Evolutionary conservation across 768 basidiomycete genomes (phyloP).

Genomic region (Austroboletus eburneus): DNA sequence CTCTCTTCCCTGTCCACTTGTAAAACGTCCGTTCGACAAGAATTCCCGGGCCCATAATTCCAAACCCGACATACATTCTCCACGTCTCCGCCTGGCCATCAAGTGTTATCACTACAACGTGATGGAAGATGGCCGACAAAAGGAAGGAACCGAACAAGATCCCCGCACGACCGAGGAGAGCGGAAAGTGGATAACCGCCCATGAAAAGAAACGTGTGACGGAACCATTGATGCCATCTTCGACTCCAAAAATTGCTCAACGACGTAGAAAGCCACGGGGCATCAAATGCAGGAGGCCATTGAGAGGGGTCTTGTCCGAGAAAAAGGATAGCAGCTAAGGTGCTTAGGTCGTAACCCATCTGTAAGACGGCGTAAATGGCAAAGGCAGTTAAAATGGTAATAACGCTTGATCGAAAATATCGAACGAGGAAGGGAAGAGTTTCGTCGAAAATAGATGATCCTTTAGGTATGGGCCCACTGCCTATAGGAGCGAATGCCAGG

Average conservation of each 20-base stretch:
- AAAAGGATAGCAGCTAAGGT: conserved; percentile 25
- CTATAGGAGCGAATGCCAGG: conserved; percentile 42
- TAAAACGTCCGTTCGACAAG: conserved; percentile 38
- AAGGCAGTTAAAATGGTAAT: conserved; percentile 43
- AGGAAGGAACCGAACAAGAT: conserved; percentile 53
- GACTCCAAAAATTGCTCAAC: conserved; percentile 35
- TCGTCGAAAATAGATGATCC: conserved; percentile 32
- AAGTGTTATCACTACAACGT: conserved; percentile 48
- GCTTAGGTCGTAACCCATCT: conserved; percentile 27
- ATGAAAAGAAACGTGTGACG: conserved; percentile 30
- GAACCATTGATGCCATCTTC: conserved; percentile 37
- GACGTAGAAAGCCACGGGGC: conserved; percentile 36
- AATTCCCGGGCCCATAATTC: conserved; percentile 51
- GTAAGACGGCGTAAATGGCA: conserved; percentile 42
- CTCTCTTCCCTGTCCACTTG: conserved; percentile 21
- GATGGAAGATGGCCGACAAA: conserved; percentile 54
- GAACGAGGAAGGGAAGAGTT: conserved; percentile 22
- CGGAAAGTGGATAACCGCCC: conserved; percentile 28
- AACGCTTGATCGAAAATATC: conserved; percentile 37
- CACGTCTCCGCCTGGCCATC: conserved; percentile 42
- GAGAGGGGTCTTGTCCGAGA: conserved; percentile 24
- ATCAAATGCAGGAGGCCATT: conserved; percentile 33
- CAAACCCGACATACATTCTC: conserved; percentile 45
- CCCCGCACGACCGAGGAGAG: conserved; percentile 45
- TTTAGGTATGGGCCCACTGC: conserved; percentile 21